Conservation (phyloP, 176 grass and related monocot species). For the Ananas comosus region DNA sequence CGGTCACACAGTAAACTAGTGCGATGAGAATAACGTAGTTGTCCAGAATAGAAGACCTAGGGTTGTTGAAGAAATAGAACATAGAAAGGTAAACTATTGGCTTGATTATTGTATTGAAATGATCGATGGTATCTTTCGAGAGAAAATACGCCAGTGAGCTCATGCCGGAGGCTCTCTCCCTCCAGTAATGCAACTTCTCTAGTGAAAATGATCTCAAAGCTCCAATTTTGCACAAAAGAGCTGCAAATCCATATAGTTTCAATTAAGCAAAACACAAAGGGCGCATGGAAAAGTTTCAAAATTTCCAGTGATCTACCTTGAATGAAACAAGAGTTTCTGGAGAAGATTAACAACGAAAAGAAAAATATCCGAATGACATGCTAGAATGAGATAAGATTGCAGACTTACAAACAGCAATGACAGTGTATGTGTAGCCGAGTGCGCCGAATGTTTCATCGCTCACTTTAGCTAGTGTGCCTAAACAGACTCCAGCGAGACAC, state of each 20-base stretch:
- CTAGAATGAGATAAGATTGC: neutral
- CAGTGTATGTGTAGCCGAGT: slow-evolving; percentile 70
- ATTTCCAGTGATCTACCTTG: no score
- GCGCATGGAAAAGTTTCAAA: no score
- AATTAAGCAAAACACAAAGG: neutral
- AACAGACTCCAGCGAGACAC: slow-evolving; percentile 64
- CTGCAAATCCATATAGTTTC: slow-evolving; percentile 18
- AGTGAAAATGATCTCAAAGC: slow-evolving; percentile 61
- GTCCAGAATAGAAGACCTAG: slow-evolving; percentile 59
- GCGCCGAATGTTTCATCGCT: slow-evolving; percentile 68
- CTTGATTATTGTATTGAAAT: slow-evolving; percentile 70
- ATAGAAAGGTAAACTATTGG: slow-evolving; percentile 77
- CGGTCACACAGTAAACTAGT: slow-evolving; percentile 59
- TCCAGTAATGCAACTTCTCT: slow-evolving; percentile 65
- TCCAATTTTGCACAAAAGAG: slow-evolving; percentile 69
- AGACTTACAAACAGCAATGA: slow-evolving; percentile 77
- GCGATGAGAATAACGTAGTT: slow-evolving; percentile 48
- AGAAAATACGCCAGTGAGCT: slow-evolving; percentile 66
- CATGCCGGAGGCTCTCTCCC: slow-evolving; percentile 66
- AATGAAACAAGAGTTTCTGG: neutral
- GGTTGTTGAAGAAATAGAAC: slow-evolving; percentile 90
- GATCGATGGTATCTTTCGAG: slow-evolving; percentile 60
- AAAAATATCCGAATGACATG: neutral
- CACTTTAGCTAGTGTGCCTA: slow-evolving; percentile 74
- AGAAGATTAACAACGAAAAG: neutral